These are phyloP conservation scores for Exobasidium cylindrosporum DNA, from an alignment of 1,284 basidiomycete genomes.

Conservation along the genomic window DNA sequence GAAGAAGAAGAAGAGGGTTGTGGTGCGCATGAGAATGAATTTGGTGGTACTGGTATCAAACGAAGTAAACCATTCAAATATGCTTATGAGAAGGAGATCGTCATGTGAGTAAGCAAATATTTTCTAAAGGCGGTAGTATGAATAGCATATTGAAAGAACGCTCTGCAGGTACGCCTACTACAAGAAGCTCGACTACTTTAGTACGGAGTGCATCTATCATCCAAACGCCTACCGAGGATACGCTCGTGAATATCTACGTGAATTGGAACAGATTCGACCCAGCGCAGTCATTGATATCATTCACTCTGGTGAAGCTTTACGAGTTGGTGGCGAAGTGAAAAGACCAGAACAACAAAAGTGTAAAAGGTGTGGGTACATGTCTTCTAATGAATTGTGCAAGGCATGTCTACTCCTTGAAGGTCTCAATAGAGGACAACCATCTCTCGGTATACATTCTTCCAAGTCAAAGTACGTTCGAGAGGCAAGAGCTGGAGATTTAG, in stretches of 20 bases:
- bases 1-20: slow-evolving; percentile 18
- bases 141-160: slow-evolving; percentile 58
- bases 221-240: slow-evolving; percentile 92
- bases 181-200: slow-evolving; percentile 93
- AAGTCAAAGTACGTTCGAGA: slow-evolving; percentile 2
- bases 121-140: slow-evolving; percentile 38
- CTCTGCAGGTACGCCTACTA: slow-evolving; percentile 99
- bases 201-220: slow-evolving; percentile 98
- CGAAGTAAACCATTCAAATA: slow-evolving; percentile 98
- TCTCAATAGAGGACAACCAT: slow-evolving; percentile 47
- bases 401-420: slow-evolving; percentile 54
- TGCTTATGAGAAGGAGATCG: slow-evolving; percentile 98
- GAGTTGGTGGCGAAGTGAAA: slow-evolving; percentile 33
- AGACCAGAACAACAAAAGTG: slow-evolving; percentile 44
- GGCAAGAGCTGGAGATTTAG: slow-evolving; percentile 1
- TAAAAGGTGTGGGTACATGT: slow-evolving; percentile 52
- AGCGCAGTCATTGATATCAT: slow-evolving; percentile 97
- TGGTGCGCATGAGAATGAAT: slow-evolving; percentile 22
- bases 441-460: slow-evolving; percentile 34
- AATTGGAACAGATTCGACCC: slow-evolving; percentile 87
- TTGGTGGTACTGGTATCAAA: slow-evolving; percentile 68
- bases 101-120: too few species aligned
- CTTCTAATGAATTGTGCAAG: slow-evolving; percentile 51
- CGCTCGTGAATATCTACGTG: slow-evolving; percentile 88
- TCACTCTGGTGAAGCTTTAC: slow-evolving; percentile 56